Base-by-base conservation (phyloP, 306 rosid genomes). In the Potentilla sterilis region DNA sequence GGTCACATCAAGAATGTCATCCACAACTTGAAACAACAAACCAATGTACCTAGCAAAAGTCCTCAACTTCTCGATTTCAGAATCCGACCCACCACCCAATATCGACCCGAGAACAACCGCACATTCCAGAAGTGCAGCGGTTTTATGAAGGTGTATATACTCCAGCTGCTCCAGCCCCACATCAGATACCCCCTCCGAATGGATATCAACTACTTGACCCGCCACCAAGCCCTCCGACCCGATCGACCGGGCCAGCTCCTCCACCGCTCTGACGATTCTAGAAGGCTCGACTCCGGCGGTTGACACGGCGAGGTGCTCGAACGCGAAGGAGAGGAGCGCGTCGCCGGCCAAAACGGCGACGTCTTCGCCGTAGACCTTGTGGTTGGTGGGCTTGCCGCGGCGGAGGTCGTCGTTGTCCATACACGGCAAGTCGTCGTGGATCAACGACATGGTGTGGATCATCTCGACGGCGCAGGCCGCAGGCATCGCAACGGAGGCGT, bases 351-450 rank as follows among this genome's bases (percentile, higher is more conserved):
- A 81, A 35, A 92, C 83, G 1, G 97, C 96, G 1, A 92, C 84
- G 58, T 89, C 89, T 70, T 89, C 97, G 28, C 97, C 97, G 68
- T 82, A 92, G 0, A 81, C 86, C 79, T 86, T 92, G 82, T 92
- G 97, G 78, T 73, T 89, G 1, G 97, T 86, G 24, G 89, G 96
- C 28, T 87, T 89, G 4, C 96, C 97, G 7, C 93, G 90, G 52
- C 97, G 88, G 82, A 92, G 88, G 77, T 88, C 92, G 42, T 92
- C 96, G 85, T 89, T 88, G 59, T 92, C 97, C 93, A 92, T 92
- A 48, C 96, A 89, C 3, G 93, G 96, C 8, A 92, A 48, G 51
- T 92, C 97, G 54, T 92, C 96, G 81, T 92, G 97, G 67, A 92
- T 89, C 35, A 92, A 80, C 15, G 96, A 92, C 97, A 92, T 92